These are phyloP conservation scores for Mycena filopes DNA, from an alignment of 768 basidiomycete genomes.

Conservation along the genomic window DNA sequence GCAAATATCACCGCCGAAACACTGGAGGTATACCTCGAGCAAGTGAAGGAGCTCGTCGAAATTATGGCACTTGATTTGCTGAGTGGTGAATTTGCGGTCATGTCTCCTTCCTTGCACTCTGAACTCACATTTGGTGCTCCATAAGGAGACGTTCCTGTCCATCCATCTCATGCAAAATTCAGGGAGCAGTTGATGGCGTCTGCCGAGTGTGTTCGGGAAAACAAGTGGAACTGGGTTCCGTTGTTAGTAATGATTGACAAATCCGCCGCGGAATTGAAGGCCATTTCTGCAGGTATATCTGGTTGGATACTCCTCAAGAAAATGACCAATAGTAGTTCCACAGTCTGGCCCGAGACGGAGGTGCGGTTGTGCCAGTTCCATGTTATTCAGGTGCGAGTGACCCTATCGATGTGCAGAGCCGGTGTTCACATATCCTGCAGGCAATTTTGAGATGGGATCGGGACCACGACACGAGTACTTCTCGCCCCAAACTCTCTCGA, in stretches of 20 bases:
- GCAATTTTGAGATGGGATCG: slow-evolving; percentile 23
- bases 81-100: background rate
- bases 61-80: slow-evolving; percentile 11
- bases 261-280: slow-evolving; percentile 15
- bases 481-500: slow-evolving; percentile 8
- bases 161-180: slow-evolving; percentile 8
- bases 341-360: slow-evolving; percentile 9
- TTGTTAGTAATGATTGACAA: slow-evolving; percentile 33
- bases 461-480: slow-evolving; percentile 7
- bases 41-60: slow-evolving; percentile 16
- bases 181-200: background rate
- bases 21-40: background rate
- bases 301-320: background rate
- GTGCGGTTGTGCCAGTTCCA: slow-evolving; percentile 33
- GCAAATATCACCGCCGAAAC: slow-evolving; percentile 7
- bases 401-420: background rate
- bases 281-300: slow-evolving; percentile 1
- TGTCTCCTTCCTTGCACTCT: background rate
- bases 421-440: background rate
- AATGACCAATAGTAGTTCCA: background rate
- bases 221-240: slow-evolving; percentile 17
- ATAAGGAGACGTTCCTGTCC: background rate
- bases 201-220: background rate
- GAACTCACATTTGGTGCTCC: background rate
- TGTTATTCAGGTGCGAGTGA: slow-evolving; percentile 26